Evolutionary conservation across 441 rosid genomes (phyloP), one percentile per base, ranked within the genome.

Genomic region (Mallotus repandus): DNA sequence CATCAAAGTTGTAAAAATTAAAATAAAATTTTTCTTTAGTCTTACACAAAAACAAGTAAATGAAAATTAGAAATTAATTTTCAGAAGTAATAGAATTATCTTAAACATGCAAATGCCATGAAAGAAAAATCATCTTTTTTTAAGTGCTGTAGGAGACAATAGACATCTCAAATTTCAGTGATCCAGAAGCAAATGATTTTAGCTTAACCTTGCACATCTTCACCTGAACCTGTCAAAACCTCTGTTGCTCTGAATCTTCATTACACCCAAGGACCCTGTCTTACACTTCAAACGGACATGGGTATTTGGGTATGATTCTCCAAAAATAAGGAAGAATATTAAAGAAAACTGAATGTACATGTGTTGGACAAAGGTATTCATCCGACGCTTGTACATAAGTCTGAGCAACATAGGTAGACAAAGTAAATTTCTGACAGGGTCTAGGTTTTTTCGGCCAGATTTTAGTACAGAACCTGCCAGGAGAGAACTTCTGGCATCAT

Each of bases 201-300:
- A 71, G 13, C 59, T 58, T 29, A 60, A 61, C 11, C 38, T 72
- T 53, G 10, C 29, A 72, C 45, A 22, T 65, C 53, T 46, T 64
- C 12, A 73, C 63, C 25, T 65, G 64, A 73, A 73, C 68, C 64
- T 63, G 69, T 63, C 75, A 63, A 69, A 54, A 72, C 59, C 68
- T 72, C 75, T 52, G 62, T 62, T 72, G 75, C 68, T 72, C 68
- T 54, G 53, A 52, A 25, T 72, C 52, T 62, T 65, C 5, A 72
- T 22, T 63, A 72, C 53, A 62, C 62, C 53, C 1, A 70, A 63
- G 75, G 75, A 62, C 69, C 75, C 61, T 46, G 60, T 63, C 56
- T 4, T 58, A 55, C 22, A 21, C 38, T 63, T 48, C 16, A 13
- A 53, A 62, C 15, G 35, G 60, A 41, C 60, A 52, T 22, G 68